A percentile compares a stretch with the other conserved stretches of the same genome.
phyloP scores from a whole-genome alignment of 192 early-diverging fungal genomes.

The Linnemannia zychae region DNA sequence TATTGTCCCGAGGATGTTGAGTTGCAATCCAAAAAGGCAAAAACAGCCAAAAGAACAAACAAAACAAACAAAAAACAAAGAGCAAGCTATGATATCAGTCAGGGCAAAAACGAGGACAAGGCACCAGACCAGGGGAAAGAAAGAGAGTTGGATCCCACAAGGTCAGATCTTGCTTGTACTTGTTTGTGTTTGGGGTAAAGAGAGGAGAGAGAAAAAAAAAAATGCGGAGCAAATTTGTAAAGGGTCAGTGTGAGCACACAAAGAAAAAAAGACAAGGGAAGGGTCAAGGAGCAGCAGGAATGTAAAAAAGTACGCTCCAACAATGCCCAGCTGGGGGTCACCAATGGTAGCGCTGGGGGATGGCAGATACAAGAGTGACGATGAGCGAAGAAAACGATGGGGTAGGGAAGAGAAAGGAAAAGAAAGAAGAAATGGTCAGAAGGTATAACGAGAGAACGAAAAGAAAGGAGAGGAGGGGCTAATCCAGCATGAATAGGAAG shows the following conservation, averaged over 20 bases:
- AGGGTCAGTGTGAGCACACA: neutral
- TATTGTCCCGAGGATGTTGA: neutral
- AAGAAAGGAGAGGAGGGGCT: neutral
- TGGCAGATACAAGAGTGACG: too few species aligned
- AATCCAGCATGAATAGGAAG: neutral
- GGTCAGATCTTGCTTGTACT: constrained; percentile 2
- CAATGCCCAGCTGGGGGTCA: neutral
- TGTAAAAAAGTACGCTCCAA: neutral
- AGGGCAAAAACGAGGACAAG: neutral
- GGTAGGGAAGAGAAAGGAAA: neutral
- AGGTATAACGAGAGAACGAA: neutral
- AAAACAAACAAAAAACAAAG: neutral
- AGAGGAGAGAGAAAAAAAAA: neutral
- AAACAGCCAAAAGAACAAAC: neutral
- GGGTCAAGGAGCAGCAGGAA: neutral
- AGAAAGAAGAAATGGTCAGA: neutral
- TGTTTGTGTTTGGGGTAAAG: neutral
- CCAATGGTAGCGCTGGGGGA: neutral
- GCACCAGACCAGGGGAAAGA: neutral
- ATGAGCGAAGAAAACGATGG: neutral
- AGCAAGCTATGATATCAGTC: neutral
- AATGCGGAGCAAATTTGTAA: neutral
- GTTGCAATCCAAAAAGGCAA: constrained; percentile 9
- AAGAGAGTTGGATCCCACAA: neutral
- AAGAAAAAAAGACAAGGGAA: neutral